Base-by-base conservation (phyloP, 2,329 filamentous ascomycete genomes). In the Torrubiella hemipterigena region DNA sequence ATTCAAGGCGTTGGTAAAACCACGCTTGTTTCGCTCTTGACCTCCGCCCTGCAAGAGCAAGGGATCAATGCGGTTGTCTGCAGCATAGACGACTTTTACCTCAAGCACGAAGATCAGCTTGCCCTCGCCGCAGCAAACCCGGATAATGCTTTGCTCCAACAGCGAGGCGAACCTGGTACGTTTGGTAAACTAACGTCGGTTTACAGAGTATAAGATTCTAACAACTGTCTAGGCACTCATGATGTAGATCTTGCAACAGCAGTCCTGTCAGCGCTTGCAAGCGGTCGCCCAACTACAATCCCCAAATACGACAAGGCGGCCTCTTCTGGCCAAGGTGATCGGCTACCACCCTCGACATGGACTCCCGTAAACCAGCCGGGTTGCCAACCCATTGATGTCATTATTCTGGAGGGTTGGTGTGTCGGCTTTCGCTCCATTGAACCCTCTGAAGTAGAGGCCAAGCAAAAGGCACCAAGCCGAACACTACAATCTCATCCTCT, bases 1-100 rank as follows among this genome's bases (percentile, higher is more conserved):
- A 75, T 94, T 17, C 89, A 95, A 58, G 89, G 89, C 38, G 80
- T 83, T 22, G 89, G 89, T 43, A 95, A 96, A 62, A 93, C 87
- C 4, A 93, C 87, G 10, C 69, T 94, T 46, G 86, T 87, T 22
- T 67, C 67, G 22, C 65, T 70, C 5, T 69, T 93, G 26, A 68
- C 74, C 41, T 51, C 63, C 14, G 72, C 69, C 11, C 69, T 89
- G 22, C 63, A 69, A 28, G 52, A 62, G 11, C 45, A 56, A 18
- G 64, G 77, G 46, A 66, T 67, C 14, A 65, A 82, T 16, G 80
- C 79, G 3, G 63, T 82, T 29, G 78, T 85, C 32, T 70, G 84
- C 52, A 87, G 81, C 52, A 79, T 94, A 41, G 87, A 95, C 53
- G 86, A 94, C 58, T 77, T 95, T 44, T 94, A 95, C 58, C 74